Conservation (phyloP, 345 rosid genomes). For the Laguncularia racemosa region DNA sequence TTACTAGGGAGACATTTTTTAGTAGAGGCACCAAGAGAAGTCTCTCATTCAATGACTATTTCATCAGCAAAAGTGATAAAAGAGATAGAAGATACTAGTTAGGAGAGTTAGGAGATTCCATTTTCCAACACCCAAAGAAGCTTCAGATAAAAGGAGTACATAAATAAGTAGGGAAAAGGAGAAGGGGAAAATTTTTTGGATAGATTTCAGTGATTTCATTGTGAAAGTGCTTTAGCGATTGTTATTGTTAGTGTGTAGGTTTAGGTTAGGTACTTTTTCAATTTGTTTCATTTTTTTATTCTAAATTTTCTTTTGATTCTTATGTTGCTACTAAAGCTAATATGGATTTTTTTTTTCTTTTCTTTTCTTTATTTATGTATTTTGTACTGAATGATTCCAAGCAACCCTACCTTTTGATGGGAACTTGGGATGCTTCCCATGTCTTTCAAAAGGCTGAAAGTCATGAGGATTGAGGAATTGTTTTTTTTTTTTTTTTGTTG, state of each 20-base stretch:
- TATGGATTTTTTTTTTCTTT: slow-evolving; percentile 2
- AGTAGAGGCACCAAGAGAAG: slow-evolving; percentile 44
- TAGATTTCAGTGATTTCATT: no score
- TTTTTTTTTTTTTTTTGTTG: slow-evolving; percentile 32
- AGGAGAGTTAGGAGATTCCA: slow-evolving; percentile 34
- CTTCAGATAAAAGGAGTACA: neutral
- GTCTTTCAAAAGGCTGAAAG: slow-evolving; percentile 55
- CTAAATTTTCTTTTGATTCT: no score
- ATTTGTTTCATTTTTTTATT: no score
- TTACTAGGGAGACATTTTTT: slow-evolving; percentile 12
- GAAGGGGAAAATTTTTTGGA: neutral
- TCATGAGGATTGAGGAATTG: slow-evolving; percentile 31
- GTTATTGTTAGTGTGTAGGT: no score
- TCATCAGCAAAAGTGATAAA: neutral
- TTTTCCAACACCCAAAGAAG: slow-evolving; percentile 11
- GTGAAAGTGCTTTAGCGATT: no score
- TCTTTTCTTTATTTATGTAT: slow-evolving; percentile 1
- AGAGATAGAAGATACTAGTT: slow-evolving; percentile 24
- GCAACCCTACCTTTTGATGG: slow-evolving; percentile 28
- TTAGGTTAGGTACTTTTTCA: no score
- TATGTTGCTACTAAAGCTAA: no score
- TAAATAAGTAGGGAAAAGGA: neutral
- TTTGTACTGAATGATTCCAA: slow-evolving; percentile 5
- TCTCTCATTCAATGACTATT: slow-evolving; percentile 35
- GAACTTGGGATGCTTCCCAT: slow-evolving; percentile 44